Percentiles rank a stretch among this genome's conserved stretches.
These are phyloP conservation scores for Deuterostichococcus epilithicus DNA, from an alignment of 139 green algal species.

Conservation along the genomic window DNA sequence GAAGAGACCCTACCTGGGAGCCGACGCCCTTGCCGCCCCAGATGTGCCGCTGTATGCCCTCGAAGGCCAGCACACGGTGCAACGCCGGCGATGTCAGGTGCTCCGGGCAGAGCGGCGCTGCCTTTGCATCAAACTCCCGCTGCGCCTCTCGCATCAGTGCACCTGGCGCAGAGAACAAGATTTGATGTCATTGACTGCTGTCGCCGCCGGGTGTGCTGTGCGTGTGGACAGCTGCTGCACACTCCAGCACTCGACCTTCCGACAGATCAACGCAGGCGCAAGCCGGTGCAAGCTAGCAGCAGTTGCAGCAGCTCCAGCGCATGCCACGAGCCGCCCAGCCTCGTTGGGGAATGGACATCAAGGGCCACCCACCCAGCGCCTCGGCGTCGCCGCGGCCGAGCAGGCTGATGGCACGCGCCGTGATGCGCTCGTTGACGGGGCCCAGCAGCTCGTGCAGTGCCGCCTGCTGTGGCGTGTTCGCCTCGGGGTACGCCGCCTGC, in stretches of 20 bases:
- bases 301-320: too few relatives aligned
- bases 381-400: constrained; percentile 39
- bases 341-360: too few relatives aligned
- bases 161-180: constrained; percentile 4
- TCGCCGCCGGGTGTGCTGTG: too few relatives aligned
- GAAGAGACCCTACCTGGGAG: constrained; percentile 21
- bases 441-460: constrained; percentile 54
- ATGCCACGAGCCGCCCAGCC: too few relatives aligned
- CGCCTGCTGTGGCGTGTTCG: constrained; percentile 13
- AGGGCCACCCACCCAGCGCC: constrained; percentile 20
- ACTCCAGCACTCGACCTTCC: too few relatives aligned
- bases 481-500: constrained; percentile 51
- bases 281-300: too few relatives aligned
- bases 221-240: too few relatives aligned
- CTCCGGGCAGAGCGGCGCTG: constrained; percentile 47
- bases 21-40: constrained; percentile 73
- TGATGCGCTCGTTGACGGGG: constrained; percentile 32
- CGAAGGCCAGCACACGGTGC: constrained; percentile 48
- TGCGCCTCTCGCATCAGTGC: constrained; percentile 57
- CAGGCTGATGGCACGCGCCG: constrained; percentile 24
- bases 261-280: too few relatives aligned
- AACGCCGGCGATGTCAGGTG: constrained; percentile 62
- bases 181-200: too few relatives aligned
- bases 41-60: constrained; percentile 41
- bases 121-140: constrained; percentile 45